These are phyloP conservation scores for Penicillium polonicum DNA, from an alignment of 2,329 filamentous ascomycete species.

Conservation along the genomic window DNA sequence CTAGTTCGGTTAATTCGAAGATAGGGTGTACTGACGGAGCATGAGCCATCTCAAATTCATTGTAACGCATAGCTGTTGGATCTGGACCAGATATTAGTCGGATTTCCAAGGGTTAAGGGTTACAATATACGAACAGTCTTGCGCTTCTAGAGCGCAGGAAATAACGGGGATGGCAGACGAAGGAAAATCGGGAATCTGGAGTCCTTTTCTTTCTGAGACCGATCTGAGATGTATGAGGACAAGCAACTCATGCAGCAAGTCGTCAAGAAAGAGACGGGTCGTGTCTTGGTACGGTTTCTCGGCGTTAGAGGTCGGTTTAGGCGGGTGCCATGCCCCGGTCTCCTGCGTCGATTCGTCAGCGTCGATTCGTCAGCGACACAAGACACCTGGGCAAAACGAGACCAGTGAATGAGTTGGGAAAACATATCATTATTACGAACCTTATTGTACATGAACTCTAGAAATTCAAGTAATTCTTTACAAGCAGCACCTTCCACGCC, in stretches of 20 bases:
- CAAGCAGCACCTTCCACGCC: conserved; percentile 57
- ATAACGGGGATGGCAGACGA: conserved; percentile 42
- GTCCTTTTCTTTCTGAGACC: conserved; percentile 38
- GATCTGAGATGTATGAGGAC: conserved; percentile 50
- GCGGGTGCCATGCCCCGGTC: conserved; percentile 46
- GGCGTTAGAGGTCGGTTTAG: conserved; percentile 35
- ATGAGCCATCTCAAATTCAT: conserved; percentile 33
- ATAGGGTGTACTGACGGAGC: conserved; percentile 16
- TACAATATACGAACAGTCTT: conserved; percentile 32
- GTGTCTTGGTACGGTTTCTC: conserved; percentile 42
- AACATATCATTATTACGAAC: conserved; percentile 33
- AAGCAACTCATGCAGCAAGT: conserved; percentile 59
- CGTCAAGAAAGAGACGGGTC: conserved; percentile 54
- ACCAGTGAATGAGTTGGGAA: not conserved
- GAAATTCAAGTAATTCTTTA: conserved; percentile 54
- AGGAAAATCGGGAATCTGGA: conserved; percentile 33
- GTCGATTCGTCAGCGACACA: conserved; percentile 1
- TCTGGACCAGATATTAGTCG: conserved; percentile 28
- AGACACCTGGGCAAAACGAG: not conserved
- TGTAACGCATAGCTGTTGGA: conserved; percentile 26
- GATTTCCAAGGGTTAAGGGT: too few species aligned
- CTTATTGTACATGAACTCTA: conserved; percentile 55
- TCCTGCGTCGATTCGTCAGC: conserved; percentile 24
- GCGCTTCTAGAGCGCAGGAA: conserved; percentile 35
- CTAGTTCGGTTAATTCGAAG: not conserved